phyloP scores from a whole-genome alignment of 2,329 filamentous ascomycete genomes.

The Trichoderma oligosporum region DNA sequence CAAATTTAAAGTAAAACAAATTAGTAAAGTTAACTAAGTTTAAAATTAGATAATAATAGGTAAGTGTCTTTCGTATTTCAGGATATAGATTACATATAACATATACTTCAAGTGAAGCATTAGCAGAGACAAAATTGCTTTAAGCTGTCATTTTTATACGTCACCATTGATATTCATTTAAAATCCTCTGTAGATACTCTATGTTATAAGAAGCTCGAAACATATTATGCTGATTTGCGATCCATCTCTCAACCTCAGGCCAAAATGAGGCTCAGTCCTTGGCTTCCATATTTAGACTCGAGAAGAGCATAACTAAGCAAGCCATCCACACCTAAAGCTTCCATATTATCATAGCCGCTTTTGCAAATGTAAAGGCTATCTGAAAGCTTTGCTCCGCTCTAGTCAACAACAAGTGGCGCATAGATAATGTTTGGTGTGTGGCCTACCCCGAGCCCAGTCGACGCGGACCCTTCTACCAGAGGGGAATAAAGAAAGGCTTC shows the following conservation, averaged over 20 bases:
- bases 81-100: too few relatives aligned
- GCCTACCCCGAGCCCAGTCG: neutral
- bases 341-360: slow-evolving; percentile 17
- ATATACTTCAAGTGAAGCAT: too few relatives aligned
- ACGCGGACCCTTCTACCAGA: slow-evolving; percentile 8
- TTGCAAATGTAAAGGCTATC: slow-evolving; percentile 13
- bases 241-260: slow-evolving; percentile 18
- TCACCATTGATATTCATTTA: too few relatives aligned
- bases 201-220: slow-evolving; percentile 14
- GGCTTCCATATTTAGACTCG: neutral
- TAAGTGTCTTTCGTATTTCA: too few relatives aligned
- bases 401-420: slow-evolving; percentile 16
- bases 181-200: neutral
- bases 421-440: slow-evolving; percentile 17
- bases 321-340: slow-evolving; percentile 1
- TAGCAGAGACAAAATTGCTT: too few relatives aligned
- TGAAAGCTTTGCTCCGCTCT: slow-evolving; percentile 19
- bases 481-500: slow-evolving; percentile 15
- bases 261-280: slow-evolving; percentile 9
- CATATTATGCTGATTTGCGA: slow-evolving; percentile 12
- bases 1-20: too few relatives aligned
- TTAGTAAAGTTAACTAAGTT: too few relatives aligned
- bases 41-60: too few relatives aligned
- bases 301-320: slow-evolving; percentile 16
- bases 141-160: too few relatives aligned